A percentile compares a stretch with the other conserved stretches of the same genome.
Evolutionary conservation across 2,329 filamentous ascomycete genomes (phyloP).

Genomic region (Neofusicoccum ribis): DNA sequence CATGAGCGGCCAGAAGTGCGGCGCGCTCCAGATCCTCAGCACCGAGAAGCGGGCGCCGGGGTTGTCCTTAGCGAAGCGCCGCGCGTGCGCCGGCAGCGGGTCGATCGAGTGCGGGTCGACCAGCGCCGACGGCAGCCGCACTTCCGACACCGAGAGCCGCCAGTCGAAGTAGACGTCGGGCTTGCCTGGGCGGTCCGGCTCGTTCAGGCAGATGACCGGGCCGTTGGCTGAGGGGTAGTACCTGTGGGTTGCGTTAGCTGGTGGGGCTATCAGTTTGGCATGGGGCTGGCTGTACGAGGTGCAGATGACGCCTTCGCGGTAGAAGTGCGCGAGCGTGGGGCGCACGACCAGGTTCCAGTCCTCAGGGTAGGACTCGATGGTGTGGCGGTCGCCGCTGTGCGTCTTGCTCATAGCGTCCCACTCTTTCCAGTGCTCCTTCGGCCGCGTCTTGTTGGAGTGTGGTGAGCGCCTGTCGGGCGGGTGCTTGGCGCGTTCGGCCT

Average conservation of each 20-base stretch:
- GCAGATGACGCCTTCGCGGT: slow-evolving; percentile 48
- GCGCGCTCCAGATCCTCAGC: slow-evolving; percentile 49
- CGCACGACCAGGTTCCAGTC: slow-evolving; percentile 45
- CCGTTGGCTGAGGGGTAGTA: slow-evolving; percentile 31
- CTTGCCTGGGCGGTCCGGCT: slow-evolving; percentile 34
- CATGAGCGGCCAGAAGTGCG: slow-evolving; percentile 54
- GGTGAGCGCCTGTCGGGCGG: slow-evolving; percentile 41
- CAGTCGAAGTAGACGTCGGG: slow-evolving; percentile 50
- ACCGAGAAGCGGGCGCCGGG: slow-evolving; percentile 43
- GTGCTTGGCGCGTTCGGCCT: slow-evolving; percentile 40
- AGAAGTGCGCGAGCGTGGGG: slow-evolving; percentile 47
- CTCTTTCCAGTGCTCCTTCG: slow-evolving; percentile 41
- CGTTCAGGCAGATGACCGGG: slow-evolving; percentile 39
- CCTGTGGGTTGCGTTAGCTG: neutral
- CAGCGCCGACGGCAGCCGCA: slow-evolving; percentile 29
- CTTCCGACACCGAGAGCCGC: slow-evolving; percentile 26
- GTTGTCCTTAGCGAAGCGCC: slow-evolving; percentile 30
- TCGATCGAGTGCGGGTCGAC: slow-evolving; percentile 37
- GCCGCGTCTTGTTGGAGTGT: slow-evolving; percentile 39
- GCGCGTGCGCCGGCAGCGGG: slow-evolving; percentile 35
- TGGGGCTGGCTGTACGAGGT: slow-evolving; percentile 26
- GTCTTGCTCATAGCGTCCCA: slow-evolving; percentile 29
- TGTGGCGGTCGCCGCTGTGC: neutral
- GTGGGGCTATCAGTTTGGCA: neutral
- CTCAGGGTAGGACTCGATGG: slow-evolving; percentile 33